Base-by-base conservation (phyloP, 2,329 filamentous ascomycete genomes). In the Sodiomyces alkalinus region DNA sequence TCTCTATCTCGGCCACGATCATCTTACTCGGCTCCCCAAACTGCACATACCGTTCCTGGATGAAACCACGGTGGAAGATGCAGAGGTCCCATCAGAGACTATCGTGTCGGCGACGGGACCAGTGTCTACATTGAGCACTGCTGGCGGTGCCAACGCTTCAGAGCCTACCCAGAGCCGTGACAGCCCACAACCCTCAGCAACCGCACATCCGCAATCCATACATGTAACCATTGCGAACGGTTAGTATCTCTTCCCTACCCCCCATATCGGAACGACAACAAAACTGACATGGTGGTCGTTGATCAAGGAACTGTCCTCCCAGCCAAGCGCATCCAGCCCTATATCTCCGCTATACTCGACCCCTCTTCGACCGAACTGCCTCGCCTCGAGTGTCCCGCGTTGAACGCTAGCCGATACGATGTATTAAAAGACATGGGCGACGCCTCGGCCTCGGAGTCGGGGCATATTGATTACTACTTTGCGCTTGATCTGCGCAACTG, bases 401-500 rank as follows among this genome's bases (percentile, higher is more conserved):
- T 34, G 3, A 35, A 38, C 28, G 7, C 19, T 2, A 37, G 30
- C 6, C 30, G 35, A 11, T 37, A 37, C 13, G 22, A 21, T 4
- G 23, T 33, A n/a, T 26, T 37, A 9, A 30, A 22, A 27, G 24
- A 22, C 20, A 8, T 26, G 14, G 24, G 14, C 7, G 28, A 33
- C 16, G 32, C 28, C 14, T 27, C 13, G 9, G 27, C 29, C 19
- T 29, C 18, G 20, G n/a, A n/a, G n/a, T n/a, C n/a, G n/a, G n/a
- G n/a, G n/a, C 28, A 31, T 2, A 8, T 28, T 20, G 41, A 46
- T 2, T 68, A 60, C 41, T 64, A 63, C 42, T 68, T 73, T 33
- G 64, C 65, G 0, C 47, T 73, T 17, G 53, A 72, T 36, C 42
- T 72, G 10, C 53, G 58, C 19, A 43, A 70, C 31, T 52, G 52